Evolutionary conservation across 2,329 filamentous ascomycete species (phyloP).

Genomic region (Claviceps monticola): DNA sequence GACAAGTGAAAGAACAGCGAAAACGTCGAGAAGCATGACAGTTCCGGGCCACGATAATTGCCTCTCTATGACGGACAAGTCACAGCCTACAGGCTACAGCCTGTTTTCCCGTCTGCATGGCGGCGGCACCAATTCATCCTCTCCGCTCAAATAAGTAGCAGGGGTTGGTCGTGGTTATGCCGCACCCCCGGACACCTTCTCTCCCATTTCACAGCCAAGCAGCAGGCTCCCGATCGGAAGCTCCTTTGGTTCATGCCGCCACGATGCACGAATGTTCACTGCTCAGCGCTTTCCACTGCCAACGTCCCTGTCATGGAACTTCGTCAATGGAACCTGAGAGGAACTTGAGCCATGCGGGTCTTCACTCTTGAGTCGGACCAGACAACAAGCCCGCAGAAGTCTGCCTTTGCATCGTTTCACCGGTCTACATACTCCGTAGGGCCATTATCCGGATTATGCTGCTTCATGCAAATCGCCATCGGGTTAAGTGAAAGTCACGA

Average conservation of each 20-base stretch:
- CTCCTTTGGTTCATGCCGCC: no score
- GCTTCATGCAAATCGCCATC: neutral
- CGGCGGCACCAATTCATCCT: neutral
- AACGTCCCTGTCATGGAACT: neutral
- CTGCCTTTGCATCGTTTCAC: neutral
- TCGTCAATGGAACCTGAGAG: neutral
- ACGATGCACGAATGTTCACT: no score
- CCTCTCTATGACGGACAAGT: neutral
- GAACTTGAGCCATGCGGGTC: neutral
- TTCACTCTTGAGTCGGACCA: neutral
- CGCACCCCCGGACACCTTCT: neutral
- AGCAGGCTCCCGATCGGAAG: neutral
- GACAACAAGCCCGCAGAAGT: neutral
- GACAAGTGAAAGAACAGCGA: neutral
- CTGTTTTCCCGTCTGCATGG: neutral
- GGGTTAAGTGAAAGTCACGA: no score
- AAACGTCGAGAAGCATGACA: neutral
- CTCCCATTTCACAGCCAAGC: neutral
- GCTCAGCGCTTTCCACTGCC: no score
- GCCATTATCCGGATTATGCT: neutral
- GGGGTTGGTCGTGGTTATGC: neutral
- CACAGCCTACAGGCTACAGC: neutral
- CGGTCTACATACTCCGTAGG: neutral
- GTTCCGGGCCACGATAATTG: neutral
- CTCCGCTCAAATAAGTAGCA: slow-evolving; percentile 1